These are phyloP conservation scores for Protea cynaroides DNA, from an alignment of 164 flowering plant genomes.

Conservation along the genomic window DNA sequence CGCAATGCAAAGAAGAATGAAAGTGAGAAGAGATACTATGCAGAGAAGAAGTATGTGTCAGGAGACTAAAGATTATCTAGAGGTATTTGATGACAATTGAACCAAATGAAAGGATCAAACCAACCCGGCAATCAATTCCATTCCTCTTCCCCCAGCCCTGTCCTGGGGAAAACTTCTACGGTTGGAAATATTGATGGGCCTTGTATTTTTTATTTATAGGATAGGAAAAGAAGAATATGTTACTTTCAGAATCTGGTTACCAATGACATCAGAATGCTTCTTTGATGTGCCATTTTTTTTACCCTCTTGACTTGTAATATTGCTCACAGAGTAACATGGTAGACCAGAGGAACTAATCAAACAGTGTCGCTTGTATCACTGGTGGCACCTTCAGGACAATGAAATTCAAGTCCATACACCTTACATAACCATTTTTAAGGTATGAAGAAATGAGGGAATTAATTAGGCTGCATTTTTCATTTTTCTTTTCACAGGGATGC, in stretches of 20 bases:
- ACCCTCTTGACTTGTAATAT: too few species aligned
- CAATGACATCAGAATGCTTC: too few species aligned
- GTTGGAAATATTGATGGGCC: neutral
- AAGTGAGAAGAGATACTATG: conserved; percentile 74
- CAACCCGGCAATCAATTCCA: neutral
- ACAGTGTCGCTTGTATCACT: too few species aligned
- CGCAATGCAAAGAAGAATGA: conserved; percentile 63
- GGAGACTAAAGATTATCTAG: conserved; percentile 31
- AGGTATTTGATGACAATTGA: neutral
- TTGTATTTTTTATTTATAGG: conserved; percentile 5
- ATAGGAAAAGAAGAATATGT: conserved; percentile 1
- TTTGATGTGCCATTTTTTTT: neutral
- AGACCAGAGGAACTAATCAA: too few species aligned
- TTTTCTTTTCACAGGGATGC: too few species aligned
- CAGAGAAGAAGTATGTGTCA: conserved; percentile 46
- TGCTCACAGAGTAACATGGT: too few species aligned
- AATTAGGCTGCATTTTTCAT: too few species aligned
- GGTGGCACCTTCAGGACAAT: too few species aligned
- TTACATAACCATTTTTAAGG: too few species aligned
- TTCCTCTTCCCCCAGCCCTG: neutral
- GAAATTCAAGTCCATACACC: too few species aligned
- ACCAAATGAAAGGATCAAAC: neutral
- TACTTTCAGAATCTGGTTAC: neutral
- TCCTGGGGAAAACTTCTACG: neutral
- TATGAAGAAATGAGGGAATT: too few species aligned